Percentiles rank a stretch among this genome's conserved stretches.
phyloP scores from a whole-genome alignment of 2,329 filamentous ascomycete species.

The Ceratocystis diversiconidia region DNA sequence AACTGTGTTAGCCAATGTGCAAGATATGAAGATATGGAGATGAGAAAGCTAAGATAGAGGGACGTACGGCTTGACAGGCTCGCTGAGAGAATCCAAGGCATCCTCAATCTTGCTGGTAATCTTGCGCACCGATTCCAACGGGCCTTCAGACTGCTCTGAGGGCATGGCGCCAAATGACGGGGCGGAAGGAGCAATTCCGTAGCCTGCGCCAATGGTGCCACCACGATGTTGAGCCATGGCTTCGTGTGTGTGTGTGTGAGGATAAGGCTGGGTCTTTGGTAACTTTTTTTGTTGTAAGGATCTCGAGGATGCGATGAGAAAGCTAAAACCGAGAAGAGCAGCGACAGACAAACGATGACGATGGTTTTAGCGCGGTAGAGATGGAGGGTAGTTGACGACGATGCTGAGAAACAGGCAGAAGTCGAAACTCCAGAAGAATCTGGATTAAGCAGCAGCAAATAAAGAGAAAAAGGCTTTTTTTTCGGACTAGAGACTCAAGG shows the following conservation, averaged over 20 bases:
- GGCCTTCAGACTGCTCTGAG: conserved; percentile 45
- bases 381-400: not conserved
- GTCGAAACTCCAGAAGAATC: too few species aligned
- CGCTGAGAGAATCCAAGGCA: conserved; percentile 68
- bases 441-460: not conserved
- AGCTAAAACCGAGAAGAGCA: not conserved
- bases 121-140: conserved; percentile 76
- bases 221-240: conserved; percentile 42
- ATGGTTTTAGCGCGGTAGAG: not conserved
- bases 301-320: conserved; percentile 2
- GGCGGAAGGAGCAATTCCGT: conserved; percentile 64
- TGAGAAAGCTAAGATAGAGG: not conserved
- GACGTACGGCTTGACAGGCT: conserved; percentile 88
- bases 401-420: too few species aligned
- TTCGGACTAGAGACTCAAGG: not conserved
- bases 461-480: not conserved
- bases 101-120: conserved; percentile 99
- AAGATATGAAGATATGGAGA: not conserved
- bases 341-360: too few species aligned
- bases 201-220: conserved; percentile 41
- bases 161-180: conserved; percentile 49
- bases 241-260: conserved; percentile 1
- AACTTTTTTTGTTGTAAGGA: not conserved
- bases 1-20: not conserved
- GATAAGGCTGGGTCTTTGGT: not conserved